phyloP scores from a whole-genome alignment of 2,329 filamentous ascomycete species.

The Cladosporium colombiae region DNA sequence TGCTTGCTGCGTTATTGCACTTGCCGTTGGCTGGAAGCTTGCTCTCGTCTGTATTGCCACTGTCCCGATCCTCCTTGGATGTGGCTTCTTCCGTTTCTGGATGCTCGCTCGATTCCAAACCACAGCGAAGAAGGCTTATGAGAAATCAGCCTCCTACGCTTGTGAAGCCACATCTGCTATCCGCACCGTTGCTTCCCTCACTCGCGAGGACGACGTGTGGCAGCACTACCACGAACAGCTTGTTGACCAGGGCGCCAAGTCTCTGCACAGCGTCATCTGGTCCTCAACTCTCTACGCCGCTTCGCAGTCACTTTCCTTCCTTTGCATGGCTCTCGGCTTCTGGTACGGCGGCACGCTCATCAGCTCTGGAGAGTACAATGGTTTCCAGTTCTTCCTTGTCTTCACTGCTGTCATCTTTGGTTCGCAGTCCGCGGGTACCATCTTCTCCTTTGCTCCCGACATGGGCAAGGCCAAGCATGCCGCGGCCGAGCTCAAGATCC shows the following conservation, averaged over 20 bases:
- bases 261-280: constrained; percentile 71
- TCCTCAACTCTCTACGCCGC: constrained; percentile 79
- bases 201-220: constrained; percentile 80
- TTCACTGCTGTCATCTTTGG: constrained; percentile 89
- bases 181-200: constrained; percentile 87
- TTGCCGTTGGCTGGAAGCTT: constrained; percentile 85
- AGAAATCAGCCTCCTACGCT: constrained; percentile 79
- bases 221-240: constrained; percentile 68
- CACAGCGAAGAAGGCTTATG: constrained; percentile 77
- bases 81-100: constrained; percentile 86
- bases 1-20: constrained; percentile 67
- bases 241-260: constrained; percentile 64
- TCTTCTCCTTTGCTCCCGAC: constrained; percentile 87
- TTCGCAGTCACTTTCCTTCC: constrained; percentile 80
- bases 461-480: constrained; percentile 92
- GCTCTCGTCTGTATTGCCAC: constrained; percentile 78
- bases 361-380: constrained; percentile 66
- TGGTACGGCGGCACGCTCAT: constrained; percentile 87
- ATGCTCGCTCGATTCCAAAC: constrained; percentile 77
- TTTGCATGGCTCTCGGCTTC: constrained; percentile 84
- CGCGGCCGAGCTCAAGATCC: constrained; percentile 73
- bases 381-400: constrained; percentile 90
- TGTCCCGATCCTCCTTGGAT: constrained; percentile 74
- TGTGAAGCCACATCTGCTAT: constrained; percentile 94
- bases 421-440: constrained; percentile 84